Evolutionary conservation across 768 basidiomycete species (phyloP), one percentile per base, ranked within the genome.

Genomic region (Lactifluus echinatus): DNA sequence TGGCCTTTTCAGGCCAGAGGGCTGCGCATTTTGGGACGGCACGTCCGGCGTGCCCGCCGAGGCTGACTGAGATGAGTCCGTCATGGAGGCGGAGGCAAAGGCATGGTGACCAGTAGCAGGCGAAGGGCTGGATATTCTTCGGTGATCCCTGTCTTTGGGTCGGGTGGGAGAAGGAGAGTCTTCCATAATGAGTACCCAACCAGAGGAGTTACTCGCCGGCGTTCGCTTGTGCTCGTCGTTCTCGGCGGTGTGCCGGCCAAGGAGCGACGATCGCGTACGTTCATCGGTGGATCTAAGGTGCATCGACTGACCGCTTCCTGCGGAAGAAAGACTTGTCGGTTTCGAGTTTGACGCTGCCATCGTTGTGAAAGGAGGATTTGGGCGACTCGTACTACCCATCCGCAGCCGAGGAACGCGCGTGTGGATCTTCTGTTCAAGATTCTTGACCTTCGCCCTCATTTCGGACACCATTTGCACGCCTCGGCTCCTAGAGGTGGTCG

Each of bases 381-480:
- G 78, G 50, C 79, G 78, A 44, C 82, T 83, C 51, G 83, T 80
- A 65, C 88, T 89, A 19, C 83, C 84, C 83, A 90, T 87, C 12
- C 89, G 85, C 54, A 92, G 67, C 53, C 89, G 80, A 23, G 89
- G 90, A 50, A 93, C 89, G 43, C 87, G 86, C 43, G 88, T 89
- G 65, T 91, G 88, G 44, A 93, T 87, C 71, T 87, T 89, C 71
- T 89, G 88, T 65, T 92, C 88, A 37, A 93, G 71, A 63, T 84
- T 87, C 66, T 76, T 82, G 29, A 93, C 89, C 50, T 87, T 79
- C 37, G 88, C 89, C 40, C 91, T 82, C 86, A 93, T 90, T 68
- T 93, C 91, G 23, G 87, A 86, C 5, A 92, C 89, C 91, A 93
- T 93, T 66, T 93, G 89, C 3, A 91, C 88, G 26, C 89, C 90